A percentile compares a stretch with the other conserved stretches of the same genome.
Conservation (phyloP, 2,329 filamentous ascomycete species). For the Diaporthe nobilis region DNA sequence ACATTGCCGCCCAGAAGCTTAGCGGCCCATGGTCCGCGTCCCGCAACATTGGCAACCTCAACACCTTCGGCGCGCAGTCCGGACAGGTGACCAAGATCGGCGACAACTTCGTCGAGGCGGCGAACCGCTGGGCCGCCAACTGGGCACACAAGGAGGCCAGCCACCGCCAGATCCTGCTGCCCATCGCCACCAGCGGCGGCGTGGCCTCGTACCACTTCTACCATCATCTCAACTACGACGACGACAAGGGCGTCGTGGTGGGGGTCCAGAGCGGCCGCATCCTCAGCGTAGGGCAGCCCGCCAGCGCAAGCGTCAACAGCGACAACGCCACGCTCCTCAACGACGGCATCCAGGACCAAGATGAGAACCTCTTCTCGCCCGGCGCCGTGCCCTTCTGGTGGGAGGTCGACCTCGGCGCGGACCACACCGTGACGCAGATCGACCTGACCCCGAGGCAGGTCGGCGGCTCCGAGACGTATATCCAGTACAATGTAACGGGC, state of each 20-base stretch:
- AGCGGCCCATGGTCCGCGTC: slow-evolving; percentile 1
- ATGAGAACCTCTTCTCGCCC: neutral
- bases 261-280: slow-evolving; percentile 7
- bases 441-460: slow-evolving; percentile 7
- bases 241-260: slow-evolving; percentile 10
- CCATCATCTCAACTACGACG: slow-evolving; percentile 5
- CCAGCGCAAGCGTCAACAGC: slow-evolving; percentile 4
- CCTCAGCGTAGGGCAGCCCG: slow-evolving; percentile 17
- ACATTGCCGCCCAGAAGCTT: neutral
- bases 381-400: neutral
- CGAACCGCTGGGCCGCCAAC: slow-evolving; percentile 23
- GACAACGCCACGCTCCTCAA: neutral
- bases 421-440: neutral
- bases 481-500: slow-evolving; percentile 3
- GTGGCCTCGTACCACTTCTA: slow-evolving; percentile 14
- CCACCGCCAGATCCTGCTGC: slow-evolving; percentile 9
- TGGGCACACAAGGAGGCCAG: slow-evolving; percentile 10
- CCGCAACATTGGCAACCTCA: slow-evolving; percentile 12
- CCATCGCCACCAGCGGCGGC: neutral
- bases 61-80: slow-evolving; percentile 26
- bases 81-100: slow-evolving; percentile 6
- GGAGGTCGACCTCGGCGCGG: slow-evolving; percentile 17
- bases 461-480: slow-evolving; percentile 15
- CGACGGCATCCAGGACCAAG: slow-evolving; percentile 5
- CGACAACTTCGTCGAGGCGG: neutral